Percentiles rank a stretch among this genome's conserved stretches.
phyloP scores from a whole-genome alignment of 305 asterid species.

The Stenogyne calaminthoides region DNA sequence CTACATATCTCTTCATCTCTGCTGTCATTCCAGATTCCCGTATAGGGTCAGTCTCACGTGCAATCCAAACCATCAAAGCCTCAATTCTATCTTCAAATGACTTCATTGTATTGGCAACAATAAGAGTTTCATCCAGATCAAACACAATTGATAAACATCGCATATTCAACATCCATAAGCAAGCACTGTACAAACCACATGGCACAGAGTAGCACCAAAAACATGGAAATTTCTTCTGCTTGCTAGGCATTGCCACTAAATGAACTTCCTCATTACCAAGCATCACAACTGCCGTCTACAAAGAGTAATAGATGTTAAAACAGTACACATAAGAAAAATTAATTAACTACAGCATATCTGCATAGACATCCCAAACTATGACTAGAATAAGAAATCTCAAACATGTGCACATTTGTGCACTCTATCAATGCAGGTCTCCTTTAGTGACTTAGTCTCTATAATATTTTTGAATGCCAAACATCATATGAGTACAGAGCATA shows the following conservation, averaged over 20 bases:
- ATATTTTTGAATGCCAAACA: background rate
- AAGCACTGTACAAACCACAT: constrained; percentile 62
- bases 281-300: constrained; percentile 89
- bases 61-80: constrained; percentile 63
- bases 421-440: background rate
- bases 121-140: constrained; percentile 96
- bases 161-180: constrained; percentile 81
- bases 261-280: constrained; percentile 83
- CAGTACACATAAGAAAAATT: constrained; percentile 1
- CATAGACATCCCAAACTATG: background rate
- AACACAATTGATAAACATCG: constrained; percentile 92
- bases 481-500: background rate
- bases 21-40: constrained; percentile 85
- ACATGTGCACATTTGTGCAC: background rate
- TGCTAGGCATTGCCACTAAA: constrained; percentile 98
- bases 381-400: background rate
- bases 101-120: constrained; percentile 98
- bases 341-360: background rate
- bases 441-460: background rate
- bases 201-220: constrained; percentile 95
- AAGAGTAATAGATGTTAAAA: constrained; percentile 24
- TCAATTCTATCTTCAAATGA: constrained; percentile 97
- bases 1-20: constrained; percentile 88
- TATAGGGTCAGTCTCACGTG: constrained; percentile 71
- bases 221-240: constrained; percentile 86